These are phyloP conservation scores for Babesia caballi DNA, from an alignment of 169 alveolate species.

Conservation along the genomic window DNA sequence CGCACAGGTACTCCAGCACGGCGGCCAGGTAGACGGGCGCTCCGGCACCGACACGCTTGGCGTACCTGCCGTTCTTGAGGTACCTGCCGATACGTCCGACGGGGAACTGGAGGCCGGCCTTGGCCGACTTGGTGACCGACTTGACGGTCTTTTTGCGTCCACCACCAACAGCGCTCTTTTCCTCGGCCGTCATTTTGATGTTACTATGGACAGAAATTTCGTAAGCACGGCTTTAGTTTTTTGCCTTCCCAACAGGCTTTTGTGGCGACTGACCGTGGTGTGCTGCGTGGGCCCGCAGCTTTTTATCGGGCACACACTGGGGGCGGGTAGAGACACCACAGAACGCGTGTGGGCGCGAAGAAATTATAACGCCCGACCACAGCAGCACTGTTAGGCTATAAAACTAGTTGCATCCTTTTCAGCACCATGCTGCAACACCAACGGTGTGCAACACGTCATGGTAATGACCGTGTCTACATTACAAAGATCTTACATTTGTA, in stretches of 20 bases:
- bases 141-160: constrained; percentile 86
- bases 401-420: too few relatives aligned
- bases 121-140: constrained; percentile 92
- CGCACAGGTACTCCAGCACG: constrained; percentile 96
- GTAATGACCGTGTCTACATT: too few relatives aligned
- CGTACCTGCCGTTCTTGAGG: constrained; percentile 95
- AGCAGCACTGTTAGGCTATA: too few relatives aligned
- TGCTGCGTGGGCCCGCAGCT: background rate
- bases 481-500: too few relatives aligned
- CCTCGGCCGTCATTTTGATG: constrained; percentile 64
- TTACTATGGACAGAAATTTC: constrained; percentile 11
- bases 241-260: constrained; percentile 39
- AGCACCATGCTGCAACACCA: background rate
- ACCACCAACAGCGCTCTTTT: constrained; percentile 65
- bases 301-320: constrained; percentile 49
- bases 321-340: constrained; percentile 16
- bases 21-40: constrained; percentile 99
- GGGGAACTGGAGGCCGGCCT: constrained; percentile 99
- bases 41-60: constrained; percentile 98
- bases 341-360: background rate
- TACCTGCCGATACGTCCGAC: constrained; percentile 98
- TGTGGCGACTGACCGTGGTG: constrained; percentile 49
- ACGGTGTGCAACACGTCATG: constrained; percentile 1
- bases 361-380: too few relatives aligned
- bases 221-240: constrained; percentile 19